Evolutionary conservation across 2,329 filamentous ascomycete species (phyloP).

Genomic region (Calonectria hawksworthii): DNA sequence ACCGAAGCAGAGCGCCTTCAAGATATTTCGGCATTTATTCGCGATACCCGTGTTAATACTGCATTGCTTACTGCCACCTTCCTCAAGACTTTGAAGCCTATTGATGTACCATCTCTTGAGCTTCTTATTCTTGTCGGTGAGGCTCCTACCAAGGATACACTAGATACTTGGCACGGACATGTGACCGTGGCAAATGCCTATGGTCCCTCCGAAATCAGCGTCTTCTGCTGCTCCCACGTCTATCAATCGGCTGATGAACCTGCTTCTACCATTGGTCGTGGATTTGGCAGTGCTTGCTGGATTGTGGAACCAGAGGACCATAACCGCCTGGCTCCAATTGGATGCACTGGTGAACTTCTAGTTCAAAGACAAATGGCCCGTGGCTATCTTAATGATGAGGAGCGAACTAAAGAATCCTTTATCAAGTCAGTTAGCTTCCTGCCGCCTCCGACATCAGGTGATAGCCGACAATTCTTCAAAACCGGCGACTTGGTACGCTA

Average conservation of each 20-base stretch:
- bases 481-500: slow-evolving; percentile 47
- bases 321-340: slow-evolving; percentile 39
- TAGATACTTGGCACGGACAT: slow-evolving; percentile 16
- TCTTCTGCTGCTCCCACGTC: slow-evolving; percentile 22
- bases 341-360: slow-evolving; percentile 43
- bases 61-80: background rate
- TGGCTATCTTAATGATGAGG: slow-evolving; percentile 36
- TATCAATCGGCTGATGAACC: background rate
- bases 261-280: slow-evolving; percentile 6
- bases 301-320: slow-evolving; percentile 8
- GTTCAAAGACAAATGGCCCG: slow-evolving; percentile 41
- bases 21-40: slow-evolving; percentile 3
- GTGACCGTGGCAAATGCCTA: slow-evolving; percentile 26
- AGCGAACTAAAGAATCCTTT: slow-evolving; percentile 32
- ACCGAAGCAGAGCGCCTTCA: slow-evolving; percentile 50
- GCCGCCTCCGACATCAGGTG: background rate
- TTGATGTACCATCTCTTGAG: slow-evolving; percentile 11
- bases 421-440: background rate
- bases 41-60: background rate
- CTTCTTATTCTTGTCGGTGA: slow-evolving; percentile 29
- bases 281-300: slow-evolving; percentile 5
- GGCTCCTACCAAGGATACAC: slow-evolving; percentile 23
- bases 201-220: slow-evolving; percentile 29
- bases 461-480: slow-evolving; percentile 49
- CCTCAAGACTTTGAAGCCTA: background rate